phyloP scores from a whole-genome alignment of 2,329 filamentous ascomycete species.

The Immersiporthe knoxdaviesiana region DNA sequence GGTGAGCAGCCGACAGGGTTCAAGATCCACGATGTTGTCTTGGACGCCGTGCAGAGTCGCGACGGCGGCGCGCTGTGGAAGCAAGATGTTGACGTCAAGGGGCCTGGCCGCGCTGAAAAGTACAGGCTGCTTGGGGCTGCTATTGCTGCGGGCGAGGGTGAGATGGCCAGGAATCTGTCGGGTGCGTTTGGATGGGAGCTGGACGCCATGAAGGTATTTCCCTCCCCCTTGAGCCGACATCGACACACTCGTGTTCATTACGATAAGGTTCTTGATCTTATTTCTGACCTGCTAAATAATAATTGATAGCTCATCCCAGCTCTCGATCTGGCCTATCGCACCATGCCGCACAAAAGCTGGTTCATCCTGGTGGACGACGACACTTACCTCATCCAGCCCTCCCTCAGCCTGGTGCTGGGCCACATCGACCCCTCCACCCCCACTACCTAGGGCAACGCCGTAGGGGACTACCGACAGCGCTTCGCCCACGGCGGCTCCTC shows the following conservation, averaged over 20 bases:
- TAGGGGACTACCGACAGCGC: constrained; percentile 57
- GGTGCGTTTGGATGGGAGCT: constrained; percentile 51
- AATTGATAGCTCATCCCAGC: constrained; percentile 54
- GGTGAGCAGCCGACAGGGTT: constrained; percentile 30
- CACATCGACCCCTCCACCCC: constrained; percentile 52
- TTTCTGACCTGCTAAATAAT: neutral
- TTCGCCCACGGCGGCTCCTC: constrained; percentile 62
- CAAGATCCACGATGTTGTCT: constrained; percentile 47
- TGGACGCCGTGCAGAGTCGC: constrained; percentile 36
- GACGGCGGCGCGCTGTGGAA: constrained; percentile 32
- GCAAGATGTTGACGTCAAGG: neutral
- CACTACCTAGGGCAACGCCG: constrained; percentile 60
- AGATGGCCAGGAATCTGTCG: constrained; percentile 43
- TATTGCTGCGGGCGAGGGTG: constrained; percentile 44
- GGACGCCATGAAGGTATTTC: constrained; percentile 51
- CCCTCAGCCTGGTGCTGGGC: constrained; percentile 50
- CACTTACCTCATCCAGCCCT: constrained; percentile 56
- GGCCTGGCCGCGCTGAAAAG: constrained; percentile 42
- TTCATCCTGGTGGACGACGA: constrained; percentile 62
- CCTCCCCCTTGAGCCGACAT: neutral
- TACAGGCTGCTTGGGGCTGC: constrained; percentile 45
- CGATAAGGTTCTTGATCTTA: neutral
- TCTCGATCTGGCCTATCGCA: constrained; percentile 55
- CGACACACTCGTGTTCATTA: neutral
- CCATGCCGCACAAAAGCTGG: constrained; percentile 59